Base-by-base conservation (phyloP, 2,329 filamentous ascomycete species). In the Pestalotiopsis sp. region DNA sequence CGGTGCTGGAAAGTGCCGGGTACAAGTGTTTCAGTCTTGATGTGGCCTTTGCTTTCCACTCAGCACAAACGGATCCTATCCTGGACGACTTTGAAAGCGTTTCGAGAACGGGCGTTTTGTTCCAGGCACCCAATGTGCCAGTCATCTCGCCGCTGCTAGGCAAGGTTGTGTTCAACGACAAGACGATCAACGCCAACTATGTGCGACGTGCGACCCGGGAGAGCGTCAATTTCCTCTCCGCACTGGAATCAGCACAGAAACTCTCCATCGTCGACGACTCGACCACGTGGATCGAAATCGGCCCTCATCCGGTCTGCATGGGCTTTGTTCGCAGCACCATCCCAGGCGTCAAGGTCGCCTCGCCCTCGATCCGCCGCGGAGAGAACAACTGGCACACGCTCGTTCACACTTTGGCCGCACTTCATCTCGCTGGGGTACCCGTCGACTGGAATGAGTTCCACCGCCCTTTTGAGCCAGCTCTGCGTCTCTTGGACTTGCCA, bases 361-460 rank as follows among this genome's bases (percentile, higher is more conserved):
- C 85, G 5, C 81, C 86, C 5, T 87, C 88, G 0, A 80, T 91
- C 3, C 86, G 85, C 49, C 82, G 86, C 27, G 83, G 82, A 38
- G 86, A 89, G 69, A 82, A 89, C 71, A 83, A 85, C 27, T 91
- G 87, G 86, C 83, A 83, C 72, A 89, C 87, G 0, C 76, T 92
- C 14, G 74, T 86, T 1, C 80, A 79, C 65, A 87, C 78, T 69
- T 79, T 89, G 62, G 81, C 79, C 13, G 75, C 79, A 0, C 66
- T 95, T 0, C 89, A 92, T 79, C 81, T 81, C 3, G 85, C 85
- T 11, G 92, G 91, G 52, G 80, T 92, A 7, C 82, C 85, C 57
- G 82, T 95, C 68, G 85, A 91, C 76, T 95, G 92, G 87, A 87
- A 90, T 69, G 92, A 93, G 79, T 92, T 88, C 75, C 89, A 92